Base-by-base conservation (phyloP, 2,329 filamentous ascomycete species). In the Clonostachys rosea region DNA sequence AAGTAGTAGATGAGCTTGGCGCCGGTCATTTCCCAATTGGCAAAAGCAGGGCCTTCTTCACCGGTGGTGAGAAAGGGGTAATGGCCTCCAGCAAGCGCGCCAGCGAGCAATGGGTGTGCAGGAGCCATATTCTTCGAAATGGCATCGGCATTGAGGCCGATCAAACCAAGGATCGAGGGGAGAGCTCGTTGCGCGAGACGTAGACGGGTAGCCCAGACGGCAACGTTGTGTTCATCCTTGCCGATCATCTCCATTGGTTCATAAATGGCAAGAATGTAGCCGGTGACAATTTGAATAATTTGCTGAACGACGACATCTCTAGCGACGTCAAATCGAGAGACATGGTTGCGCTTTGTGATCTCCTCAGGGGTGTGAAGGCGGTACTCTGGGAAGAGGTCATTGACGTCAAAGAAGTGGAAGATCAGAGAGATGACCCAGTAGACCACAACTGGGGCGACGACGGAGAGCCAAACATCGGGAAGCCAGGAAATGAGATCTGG, bases 331-430 rank as follows among this genome's bases (percentile, higher is more conserved):
- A 81, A 89, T 52, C 90, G 83, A 42, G 87, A 81, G 46, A 90
- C 92, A 60, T 89, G 89, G 68, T 96, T 96, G 58, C 91, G 83
- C 66, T 89, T 89, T 35, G 84, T 65, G 52, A 97, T 87, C 68
- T 97, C 92, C 45, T 90, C 91, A 13, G 94, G 94, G 0, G 94
- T 97, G 70, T 99, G 94, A 40, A 99, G 77, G 52, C 94, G 87
- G 70, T 97, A 96, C 59, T 95, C 83, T 16, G 91, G 86, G 65
- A 92, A 95, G 36, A 92, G 72, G 65, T 96, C 89, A 69, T 85
- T 84, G 49, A 84, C 74, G 69, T 99, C 94, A 60, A 97, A 84
- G 56, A 84, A 62, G 73, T 97, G 92, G 73, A 95, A 99, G 63
- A 92, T 70, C 64, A 89, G 69, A 17, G 92, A 97, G 34, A 95